A percentile compares a stretch with the other conserved stretches of the same genome.
These are phyloP conservation scores for Cytospora piceae DNA, from an alignment of 2,329 filamentous ascomycete species.

Conservation along the genomic window DNA sequence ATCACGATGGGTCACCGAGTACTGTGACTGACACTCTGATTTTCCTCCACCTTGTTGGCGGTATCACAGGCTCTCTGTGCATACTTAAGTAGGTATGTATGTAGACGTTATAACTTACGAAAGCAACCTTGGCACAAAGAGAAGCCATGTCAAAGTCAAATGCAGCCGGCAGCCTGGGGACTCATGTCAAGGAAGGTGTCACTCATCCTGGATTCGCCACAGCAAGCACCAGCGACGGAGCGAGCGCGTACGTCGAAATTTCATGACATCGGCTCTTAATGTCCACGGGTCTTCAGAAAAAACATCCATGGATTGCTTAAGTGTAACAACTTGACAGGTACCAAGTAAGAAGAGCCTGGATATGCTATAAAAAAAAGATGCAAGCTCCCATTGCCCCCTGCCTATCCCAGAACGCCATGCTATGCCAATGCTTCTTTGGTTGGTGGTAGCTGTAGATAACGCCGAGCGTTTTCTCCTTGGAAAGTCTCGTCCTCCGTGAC, in stretches of 20 bases:
- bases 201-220: not conserved
- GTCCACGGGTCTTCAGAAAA: too few species aligned
- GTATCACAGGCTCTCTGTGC: not conserved
- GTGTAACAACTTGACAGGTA: not conserved
- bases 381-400: not conserved
- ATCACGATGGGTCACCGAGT: not conserved
- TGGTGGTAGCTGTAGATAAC: not conserved
- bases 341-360: not conserved
- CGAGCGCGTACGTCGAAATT: not conserved
- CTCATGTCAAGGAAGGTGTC: not conserved
- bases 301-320: not conserved
- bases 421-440: slow-evolving; percentile 3
- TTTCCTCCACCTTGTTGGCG: not conserved
- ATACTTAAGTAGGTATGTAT: too few species aligned
- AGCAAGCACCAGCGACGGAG: not conserved
- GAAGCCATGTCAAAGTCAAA: not conserved
- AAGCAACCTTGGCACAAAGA: not conserved
- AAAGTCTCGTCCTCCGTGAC: too few species aligned
- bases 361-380: not conserved
- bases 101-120: not conserved
- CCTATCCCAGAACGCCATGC: slow-evolving; percentile 12
- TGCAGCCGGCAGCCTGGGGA: not conserved
- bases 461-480: not conserved
- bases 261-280: not conserved
- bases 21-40: too few species aligned